phyloP scores from a whole-genome alignment of 345 rosid genomes.

The Heritiera fomes region DNA sequence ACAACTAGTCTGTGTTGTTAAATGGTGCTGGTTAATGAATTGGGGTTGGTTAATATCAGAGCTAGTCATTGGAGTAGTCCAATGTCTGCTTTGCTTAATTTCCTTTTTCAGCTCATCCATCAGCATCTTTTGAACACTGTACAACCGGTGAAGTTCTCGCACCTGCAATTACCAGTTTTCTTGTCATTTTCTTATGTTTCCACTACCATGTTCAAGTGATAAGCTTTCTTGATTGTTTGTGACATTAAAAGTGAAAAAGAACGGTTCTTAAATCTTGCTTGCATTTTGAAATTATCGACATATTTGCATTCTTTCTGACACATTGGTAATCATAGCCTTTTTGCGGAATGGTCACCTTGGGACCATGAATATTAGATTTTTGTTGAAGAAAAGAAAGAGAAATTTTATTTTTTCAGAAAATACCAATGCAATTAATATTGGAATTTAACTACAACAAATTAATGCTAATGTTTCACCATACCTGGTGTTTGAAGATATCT shows the following conservation, averaged over 20 bases:
- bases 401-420: neutral
- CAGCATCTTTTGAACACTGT: slow-evolving; percentile 64
- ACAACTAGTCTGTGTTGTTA: slow-evolving; percentile 22
- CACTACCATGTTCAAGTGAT: neutral
- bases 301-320: too few relatives aligned
- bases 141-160: slow-evolving; percentile 74
- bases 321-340: neutral
- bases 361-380: neutral
- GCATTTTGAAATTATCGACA: neutral
- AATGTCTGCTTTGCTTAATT: slow-evolving; percentile 36
- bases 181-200: neutral
- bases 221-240: neutral
- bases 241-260: neutral
- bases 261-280: neutral
- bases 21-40: slow-evolving; percentile 26
- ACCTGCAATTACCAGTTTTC: slow-evolving; percentile 51
- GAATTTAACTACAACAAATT: neutral
- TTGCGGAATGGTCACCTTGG: neutral
- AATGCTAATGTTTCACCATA: slow-evolving; percentile 9
- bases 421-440: neutral
- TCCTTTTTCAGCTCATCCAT: slow-evolving; percentile 59
- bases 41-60: slow-evolving; percentile 26
- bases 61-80: slow-evolving; percentile 25
- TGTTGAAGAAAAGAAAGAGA: neutral
- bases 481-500: slow-evolving; percentile 75